Conservation (phyloP, 129 eudicot genomes). For the Flaveria bidentis region DNA sequence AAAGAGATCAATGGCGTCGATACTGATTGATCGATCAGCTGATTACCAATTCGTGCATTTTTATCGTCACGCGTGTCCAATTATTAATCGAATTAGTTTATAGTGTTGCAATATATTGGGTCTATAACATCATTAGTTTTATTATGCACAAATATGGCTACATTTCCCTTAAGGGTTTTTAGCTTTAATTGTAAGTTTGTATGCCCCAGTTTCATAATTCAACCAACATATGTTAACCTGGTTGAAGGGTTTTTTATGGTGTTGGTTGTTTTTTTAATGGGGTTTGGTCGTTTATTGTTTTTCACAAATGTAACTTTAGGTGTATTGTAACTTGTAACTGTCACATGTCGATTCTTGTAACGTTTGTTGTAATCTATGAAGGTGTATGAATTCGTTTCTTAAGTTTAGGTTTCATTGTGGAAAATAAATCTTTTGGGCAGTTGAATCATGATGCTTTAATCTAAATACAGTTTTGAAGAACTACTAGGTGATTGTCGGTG, state of each 20-base stretch:
- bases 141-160: not conserved
- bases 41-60: not conserved
- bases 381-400: constrained; percentile 16
- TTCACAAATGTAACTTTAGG: constrained; percentile 12
- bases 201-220: constrained; percentile 14
- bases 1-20: constrained; percentile 43
- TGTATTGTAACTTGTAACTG: constrained; percentile 18
- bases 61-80: not conserved
- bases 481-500: no score
- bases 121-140: not conserved
- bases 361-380: constrained; percentile 6
- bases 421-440: no score
- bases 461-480: no score
- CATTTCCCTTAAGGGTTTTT: constrained; percentile 24
- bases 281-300: constrained; percentile 24
- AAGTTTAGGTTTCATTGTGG: not conserved
- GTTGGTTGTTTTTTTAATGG: constrained; percentile 36
- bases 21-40: not conserved
- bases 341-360: constrained; percentile 25
- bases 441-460: not conserved
- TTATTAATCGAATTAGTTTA: constrained; percentile 17
- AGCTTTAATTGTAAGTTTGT: constrained; percentile 17
- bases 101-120: not conserved
- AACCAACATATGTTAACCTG: constrained; percentile 32
- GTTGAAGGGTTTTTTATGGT: constrained; percentile 28